Evolutionary conservation across 1,284 basidiomycete species (phyloP), one percentile per base, ranked within the genome.

Genomic region (Cryptococcus hybrid): DNA sequence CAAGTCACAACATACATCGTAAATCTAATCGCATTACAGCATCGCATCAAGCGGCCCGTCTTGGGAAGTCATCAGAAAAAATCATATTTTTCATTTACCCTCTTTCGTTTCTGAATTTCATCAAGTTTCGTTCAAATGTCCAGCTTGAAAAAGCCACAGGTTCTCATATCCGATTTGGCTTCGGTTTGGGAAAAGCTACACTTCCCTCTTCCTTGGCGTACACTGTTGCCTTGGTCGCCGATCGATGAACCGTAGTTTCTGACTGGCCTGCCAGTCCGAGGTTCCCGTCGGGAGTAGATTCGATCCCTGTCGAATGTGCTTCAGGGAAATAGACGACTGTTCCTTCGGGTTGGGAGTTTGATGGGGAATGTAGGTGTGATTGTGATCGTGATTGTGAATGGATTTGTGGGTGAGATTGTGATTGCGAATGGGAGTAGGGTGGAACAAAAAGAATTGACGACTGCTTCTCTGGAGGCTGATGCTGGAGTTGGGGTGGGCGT

Each of bases 101-200:
- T 30, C 30, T 30, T 3, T 30, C 30, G 30, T 30, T 30, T 30
- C 30, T 30, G 30, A 30, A 30, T 30, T 30, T 30, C 30, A 30
- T 30, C 30, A 30, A 3, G 30, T 30, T 30, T 30, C 30, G 30
- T 30, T 30, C 30, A 30, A 30, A 30, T 30, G 30, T 30, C 30
- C 30, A 30, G 3, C 30, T 30, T 30, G 30, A 30, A 30, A 30
- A 30, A 30, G 30, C 30, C 30, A 30, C 30, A 30, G 30, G 30
- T 30, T 30, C 4, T 30, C 30, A 30, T 30, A 30, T 30, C 30
- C 30, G 30, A 30, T 30, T 30, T 30, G 60, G 60, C 46, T n/a
- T 49, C 8, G 63, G 55, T 13, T 54, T 47, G 24, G 57, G 63
- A 37, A 59, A 59, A 39, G 49, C 43, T 2, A 56, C 54, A 8